Conservation (phyloP, 306 rosid genomes). For the Leucaena leucocephala region DNA sequence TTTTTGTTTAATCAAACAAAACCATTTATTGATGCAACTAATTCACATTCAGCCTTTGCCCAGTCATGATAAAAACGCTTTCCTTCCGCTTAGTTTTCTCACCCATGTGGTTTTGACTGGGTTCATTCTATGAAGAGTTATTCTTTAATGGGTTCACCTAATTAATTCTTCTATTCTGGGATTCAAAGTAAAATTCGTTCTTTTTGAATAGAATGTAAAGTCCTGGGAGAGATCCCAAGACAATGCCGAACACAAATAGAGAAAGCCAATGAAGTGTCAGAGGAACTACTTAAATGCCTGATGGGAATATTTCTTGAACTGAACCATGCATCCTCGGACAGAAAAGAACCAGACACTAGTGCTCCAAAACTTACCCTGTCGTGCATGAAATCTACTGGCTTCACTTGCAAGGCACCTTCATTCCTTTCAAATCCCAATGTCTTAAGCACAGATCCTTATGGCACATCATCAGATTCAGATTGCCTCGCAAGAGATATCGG, state of each 20-base stretch:
- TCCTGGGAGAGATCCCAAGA: conserved; percentile 47
- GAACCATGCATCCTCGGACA: conserved; percentile 58
- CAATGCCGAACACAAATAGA: conserved; percentile 38
- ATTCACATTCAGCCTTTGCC: not conserved
- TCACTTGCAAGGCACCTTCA: conserved; percentile 67
- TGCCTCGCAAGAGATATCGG: conserved; percentile 67
- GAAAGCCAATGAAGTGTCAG: conserved; percentile 86
- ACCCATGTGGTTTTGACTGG: not conserved
- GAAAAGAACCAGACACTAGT: conserved; percentile 56
- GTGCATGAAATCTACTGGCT: conserved; percentile 71
- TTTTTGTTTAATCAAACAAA: not conserved
- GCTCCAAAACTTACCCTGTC: conserved; percentile 65
- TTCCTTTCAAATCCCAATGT: conserved; percentile 54
- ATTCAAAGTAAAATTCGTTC: no score
- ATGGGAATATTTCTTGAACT: conserved; percentile 73
- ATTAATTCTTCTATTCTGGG: not conserved
- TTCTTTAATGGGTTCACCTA: not conserved
- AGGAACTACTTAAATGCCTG: conserved; percentile 70
- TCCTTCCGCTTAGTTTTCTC: conserved; percentile 11
- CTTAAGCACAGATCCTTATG: conserved; percentile 67
- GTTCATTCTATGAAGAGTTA: not conserved
- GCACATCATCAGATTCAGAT: conserved; percentile 62
- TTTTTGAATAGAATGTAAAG: conserved; percentile 48
- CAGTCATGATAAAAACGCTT: not conserved
- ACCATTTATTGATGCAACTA: not conserved